Base-by-base conservation (phyloP, 352 stramenopile species). In the Globisporangium paroecandrum region DNA sequence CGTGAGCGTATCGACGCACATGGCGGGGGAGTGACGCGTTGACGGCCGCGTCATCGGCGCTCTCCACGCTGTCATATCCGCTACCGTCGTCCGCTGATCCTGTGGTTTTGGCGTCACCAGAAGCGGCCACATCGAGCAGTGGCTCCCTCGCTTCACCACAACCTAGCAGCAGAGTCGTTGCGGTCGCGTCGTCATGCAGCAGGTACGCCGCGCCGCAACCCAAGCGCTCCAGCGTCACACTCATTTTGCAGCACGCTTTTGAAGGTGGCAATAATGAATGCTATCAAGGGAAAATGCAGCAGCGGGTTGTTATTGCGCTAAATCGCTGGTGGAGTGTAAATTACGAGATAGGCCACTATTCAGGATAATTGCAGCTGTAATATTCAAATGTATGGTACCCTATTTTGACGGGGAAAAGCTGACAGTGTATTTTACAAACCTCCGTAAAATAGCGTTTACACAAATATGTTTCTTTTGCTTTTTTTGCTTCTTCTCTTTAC, bases 181-280 rank as follows among this genome's bases (percentile, higher is more conserved):
- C 71, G 10, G 77, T 83, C 29, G 68, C 32, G 29, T 87, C 80
- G 64, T 94, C 87, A 9, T 79, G 83, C 20, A 94, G 71, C 59
- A 90, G 76, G 69, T 83, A 91, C 49, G 87, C 74, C 34, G 83
- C 83, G 66, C 85, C 87, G 62, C 81, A 75, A 60, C 85, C 85
- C 24, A 94, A 78, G 24, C 84, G 73, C 75, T 93, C 82, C 27
- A 94, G 65, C 9, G 74, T 79, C 34, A 93, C 25, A 58, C 75
- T 89, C 87, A 93, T 91, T 4, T 29, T 58, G 43, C 25, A 25
- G 34, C 4, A 41, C 34, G 29, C 54, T 51, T 59, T 32, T 46
- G 10, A 18, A 46, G 38, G 34, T 41, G 34, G 34, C 34, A 41
- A 41, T 41, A 32, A 32, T 32, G 29, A 32, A 32, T 8, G 29